phyloP scores from a whole-genome alignment of 305 asterid genomes.

The Fraxinus sp. region DNA sequence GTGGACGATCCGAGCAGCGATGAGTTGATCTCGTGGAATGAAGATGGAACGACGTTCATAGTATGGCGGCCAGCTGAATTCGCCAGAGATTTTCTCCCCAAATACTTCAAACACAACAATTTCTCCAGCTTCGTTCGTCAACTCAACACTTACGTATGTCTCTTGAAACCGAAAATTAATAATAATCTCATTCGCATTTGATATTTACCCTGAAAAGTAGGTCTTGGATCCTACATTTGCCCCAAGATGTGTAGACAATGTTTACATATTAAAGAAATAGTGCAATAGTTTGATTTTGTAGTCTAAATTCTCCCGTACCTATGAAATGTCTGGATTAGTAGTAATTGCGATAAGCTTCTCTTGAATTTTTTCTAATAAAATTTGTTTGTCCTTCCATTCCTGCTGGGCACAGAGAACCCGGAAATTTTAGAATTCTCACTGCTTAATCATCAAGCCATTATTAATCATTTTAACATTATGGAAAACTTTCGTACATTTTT shows the following conservation, averaged over 20 bases:
- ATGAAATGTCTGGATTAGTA: not conserved
- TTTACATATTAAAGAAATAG: not conserved
- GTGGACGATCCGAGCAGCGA: constrained; percentile 48
- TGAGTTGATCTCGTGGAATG: constrained; percentile 55
- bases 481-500: not conserved
- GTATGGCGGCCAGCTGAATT: constrained; percentile 59
- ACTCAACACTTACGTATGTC: constrained; percentile 52
- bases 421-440: not conserved
- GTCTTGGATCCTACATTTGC: not conserved
- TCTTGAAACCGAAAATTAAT: not conserved
- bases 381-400: not conserved
- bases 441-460: not conserved
- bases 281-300: not conserved
- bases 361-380: not conserved
- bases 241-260: not conserved
- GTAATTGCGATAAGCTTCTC: not conserved
- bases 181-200: not conserved
- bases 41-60: constrained; percentile 50
- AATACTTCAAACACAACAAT: constrained; percentile 40
- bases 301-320: not conserved
- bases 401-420: not conserved
- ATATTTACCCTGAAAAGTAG: not conserved
- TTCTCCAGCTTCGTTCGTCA: constrained; percentile 51
- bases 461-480: not conserved
- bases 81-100: constrained; percentile 56